Conservation (phyloP, 2,329 filamentous ascomycete species). For the Exophiala viscosa region DNA sequence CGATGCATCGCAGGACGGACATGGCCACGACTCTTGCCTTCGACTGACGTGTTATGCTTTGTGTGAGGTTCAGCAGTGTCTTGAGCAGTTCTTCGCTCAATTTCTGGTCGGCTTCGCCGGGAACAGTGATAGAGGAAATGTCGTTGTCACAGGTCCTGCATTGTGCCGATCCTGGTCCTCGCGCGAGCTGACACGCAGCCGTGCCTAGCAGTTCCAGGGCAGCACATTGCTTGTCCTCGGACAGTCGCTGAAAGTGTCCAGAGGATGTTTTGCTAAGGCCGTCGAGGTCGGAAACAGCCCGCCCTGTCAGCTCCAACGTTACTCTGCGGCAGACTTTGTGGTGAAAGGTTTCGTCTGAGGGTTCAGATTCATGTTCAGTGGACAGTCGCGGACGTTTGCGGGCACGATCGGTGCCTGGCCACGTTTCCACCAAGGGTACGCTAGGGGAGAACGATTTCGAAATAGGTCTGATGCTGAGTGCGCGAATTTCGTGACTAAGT, state of each 20-base stretch:
- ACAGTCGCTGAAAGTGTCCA: constrained; percentile 44
- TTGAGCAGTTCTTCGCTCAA: constrained; percentile 37
- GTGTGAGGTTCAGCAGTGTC: constrained; percentile 42
- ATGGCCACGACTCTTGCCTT: constrained; percentile 66
- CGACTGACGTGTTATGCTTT: constrained; percentile 47
- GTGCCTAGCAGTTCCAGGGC: constrained; percentile 55
- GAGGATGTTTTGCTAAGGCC: constrained; percentile 43
- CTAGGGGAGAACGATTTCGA: constrained; percentile 3
- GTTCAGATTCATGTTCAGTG: constrained; percentile 32
- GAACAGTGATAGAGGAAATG: constrained; percentile 16
- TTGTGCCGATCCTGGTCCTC: constrained; percentile 3
- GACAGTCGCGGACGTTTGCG: constrained; percentile 37
- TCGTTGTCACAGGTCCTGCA: constrained; percentile 40
- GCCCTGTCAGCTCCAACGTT: constrained; percentile 35
- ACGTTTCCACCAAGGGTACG: constrained; percentile 4
- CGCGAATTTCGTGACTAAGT: constrained; percentile 11
- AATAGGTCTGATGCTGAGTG: constrained; percentile 3
- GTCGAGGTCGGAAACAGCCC: constrained; percentile 35
- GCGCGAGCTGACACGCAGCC: constrained; percentile 50
- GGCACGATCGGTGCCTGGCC: constrained; percentile 28
- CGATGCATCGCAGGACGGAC: constrained; percentile 64
- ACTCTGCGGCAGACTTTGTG: constrained; percentile 35
- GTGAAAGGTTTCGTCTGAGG: constrained; percentile 3
- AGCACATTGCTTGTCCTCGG: constrained; percentile 51
- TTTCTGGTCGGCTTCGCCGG: constrained; percentile 4